Base-by-base conservation (phyloP, 768 basidiomycete species). In the Suillus bovinus region DNA sequence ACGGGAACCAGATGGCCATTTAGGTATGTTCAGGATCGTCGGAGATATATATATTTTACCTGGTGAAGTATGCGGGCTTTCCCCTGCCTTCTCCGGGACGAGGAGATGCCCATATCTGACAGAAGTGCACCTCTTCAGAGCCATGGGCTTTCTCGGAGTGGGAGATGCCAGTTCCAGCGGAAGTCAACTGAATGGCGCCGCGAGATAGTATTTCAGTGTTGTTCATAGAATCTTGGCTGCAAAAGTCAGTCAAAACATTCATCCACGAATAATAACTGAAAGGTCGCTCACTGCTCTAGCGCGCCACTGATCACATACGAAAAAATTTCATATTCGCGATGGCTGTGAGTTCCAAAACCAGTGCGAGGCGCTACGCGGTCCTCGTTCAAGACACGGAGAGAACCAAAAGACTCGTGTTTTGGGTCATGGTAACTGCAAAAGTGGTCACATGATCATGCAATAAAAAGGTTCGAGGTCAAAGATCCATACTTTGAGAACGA, bases 311-410 rank as follows among this genome's bases (percentile, higher is more conserved):
- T 85, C 60, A 96, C 79, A 71, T 97, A 96, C 1, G 88, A 89
- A 78, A 95, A 97, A 64, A 97, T 98, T 69, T 97, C 94, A 66
- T 92, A 93, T 72, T 92, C 89, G 36, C 85, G 81, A 70, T 96
- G 94, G 7, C 83, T 81, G 74, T 95, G 93, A 0, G 87, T 89
- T 3, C 92, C 94, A 66, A 98, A 98, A 0, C 96, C 96, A 20
- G 85, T 88, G 20, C 76, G 69, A 7, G 89, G 77, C 5, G 81
- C 82, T 44, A 96, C 91, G n/a, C 92, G 87, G 68, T 94, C 93
- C 74, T 97, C 95, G 77, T 97, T 97, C 74, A 98, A 88, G 39
- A 98, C 92, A 10, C 95, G 85, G 1, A 98, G 83, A 17, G 85
- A 68, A 2, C 95, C 92, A 66, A 86, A 96, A 2, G 78, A 75